A percentile compares a stretch with the other conserved stretches of the same genome.
These are phyloP conservation scores for Neurospora tetraspora DNA, from an alignment of 495 filamentous ascomycete species.

Conservation along the genomic window DNA sequence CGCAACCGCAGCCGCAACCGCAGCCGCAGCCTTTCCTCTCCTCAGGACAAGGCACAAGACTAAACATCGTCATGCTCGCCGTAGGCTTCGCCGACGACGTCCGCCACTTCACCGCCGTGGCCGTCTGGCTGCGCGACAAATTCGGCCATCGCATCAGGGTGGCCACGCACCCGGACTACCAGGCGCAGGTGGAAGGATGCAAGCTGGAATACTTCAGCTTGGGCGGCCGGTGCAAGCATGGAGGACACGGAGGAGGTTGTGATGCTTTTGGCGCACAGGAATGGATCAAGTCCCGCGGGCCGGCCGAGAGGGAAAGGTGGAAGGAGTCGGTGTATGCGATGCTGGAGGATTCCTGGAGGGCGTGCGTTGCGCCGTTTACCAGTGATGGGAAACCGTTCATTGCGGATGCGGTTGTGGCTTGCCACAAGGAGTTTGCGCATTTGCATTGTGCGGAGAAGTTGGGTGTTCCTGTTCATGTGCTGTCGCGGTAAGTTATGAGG, in stretches of 20 bases:
- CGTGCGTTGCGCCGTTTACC: conserved; percentile 46
- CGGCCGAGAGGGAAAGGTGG: conserved; percentile 39
- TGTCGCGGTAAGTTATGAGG: conserved; percentile 35
- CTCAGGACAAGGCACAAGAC: neutral
- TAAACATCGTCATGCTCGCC: conserved; percentile 57
- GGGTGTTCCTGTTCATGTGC: conserved; percentile 46
- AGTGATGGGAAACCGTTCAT: conserved; percentile 42
- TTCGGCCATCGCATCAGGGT: conserved; percentile 52
- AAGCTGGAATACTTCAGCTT: conserved; percentile 53
- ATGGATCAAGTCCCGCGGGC: conserved; percentile 44
- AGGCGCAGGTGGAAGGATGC: conserved; percentile 42
- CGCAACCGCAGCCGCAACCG: neutral
- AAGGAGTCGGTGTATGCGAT: conserved; percentile 47
- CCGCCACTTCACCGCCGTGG: conserved; percentile 50
- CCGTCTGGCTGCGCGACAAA: conserved; percentile 33
- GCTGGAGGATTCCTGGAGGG: conserved; percentile 53
- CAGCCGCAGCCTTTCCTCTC: neutral
- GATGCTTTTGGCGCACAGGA: conserved; percentile 41
- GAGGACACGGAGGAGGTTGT: conserved; percentile 30
- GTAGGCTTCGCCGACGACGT: conserved; percentile 54
- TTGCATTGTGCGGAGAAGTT: conserved; percentile 49
- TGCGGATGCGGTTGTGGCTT: conserved; percentile 58
- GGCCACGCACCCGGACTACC: conserved; percentile 53
- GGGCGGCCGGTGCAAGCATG: conserved; percentile 18
- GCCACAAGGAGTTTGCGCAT: conserved; percentile 58